Conservation (phyloP, 169 alveolate genomes). For the Plasmodium blacklocki region DNA sequence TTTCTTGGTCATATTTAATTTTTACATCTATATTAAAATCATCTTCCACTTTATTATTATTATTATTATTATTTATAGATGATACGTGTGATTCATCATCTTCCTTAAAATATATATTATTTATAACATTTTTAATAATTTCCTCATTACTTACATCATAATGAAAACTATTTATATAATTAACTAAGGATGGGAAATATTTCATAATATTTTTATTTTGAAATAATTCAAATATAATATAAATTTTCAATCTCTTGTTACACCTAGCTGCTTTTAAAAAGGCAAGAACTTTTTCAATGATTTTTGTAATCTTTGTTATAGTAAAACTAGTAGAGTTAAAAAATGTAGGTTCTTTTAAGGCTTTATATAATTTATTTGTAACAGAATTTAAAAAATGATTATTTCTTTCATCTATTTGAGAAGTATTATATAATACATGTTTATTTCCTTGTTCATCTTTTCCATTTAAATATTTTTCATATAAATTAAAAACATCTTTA, state of each 20-base stretch:
- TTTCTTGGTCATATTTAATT: background rate
- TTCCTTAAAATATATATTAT: slow-evolving; percentile 2
- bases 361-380: slow-evolving; percentile 1
- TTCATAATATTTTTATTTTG: slow-evolving; percentile 36
- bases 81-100: background rate
- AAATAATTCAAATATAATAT: slow-evolving; percentile 36
- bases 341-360: slow-evolving; percentile 30
- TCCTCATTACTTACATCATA: slow-evolving; percentile 31
- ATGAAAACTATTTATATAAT: background rate
- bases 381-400: background rate
- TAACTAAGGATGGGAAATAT: slow-evolving; percentile 33
- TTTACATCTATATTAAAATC: background rate
- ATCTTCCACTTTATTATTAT: background rate
- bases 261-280: slow-evolving; percentile 46
- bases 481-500: background rate
- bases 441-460: background rate
- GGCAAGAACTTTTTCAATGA: slow-evolving; percentile 16
- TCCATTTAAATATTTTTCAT: slow-evolving; percentile 9
- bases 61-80: background rate
- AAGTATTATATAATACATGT: background rate
- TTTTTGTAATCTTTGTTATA: slow-evolving; percentile 7
- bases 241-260: slow-evolving; percentile 33
- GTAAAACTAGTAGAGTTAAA: background rate
- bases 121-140: slow-evolving; percentile 21
- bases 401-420: background rate